Percentiles rank a stretch among this genome's conserved stretches.
These are phyloP conservation scores for Rhodotorula sp. DNA, from an alignment of 1,284 basidiomycete species.

Conservation along the genomic window DNA sequence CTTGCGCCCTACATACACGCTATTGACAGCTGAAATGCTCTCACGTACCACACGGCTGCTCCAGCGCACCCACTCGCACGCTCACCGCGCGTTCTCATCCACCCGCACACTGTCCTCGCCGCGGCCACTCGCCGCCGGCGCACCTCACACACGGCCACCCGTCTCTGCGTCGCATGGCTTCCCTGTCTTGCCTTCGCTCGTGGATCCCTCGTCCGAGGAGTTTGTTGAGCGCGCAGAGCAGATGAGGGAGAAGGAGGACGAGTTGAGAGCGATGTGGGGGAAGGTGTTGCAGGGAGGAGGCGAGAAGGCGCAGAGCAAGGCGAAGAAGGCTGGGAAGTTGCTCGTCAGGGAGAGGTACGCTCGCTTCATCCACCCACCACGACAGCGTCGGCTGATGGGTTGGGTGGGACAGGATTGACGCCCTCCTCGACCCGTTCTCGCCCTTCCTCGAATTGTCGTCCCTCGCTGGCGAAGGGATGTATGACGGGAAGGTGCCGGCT, in stretches of 20 bases:
- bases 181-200: conserved; percentile 19
- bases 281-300: conserved; percentile 26
- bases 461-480: conserved; percentile 83
- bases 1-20: too few species aligned
- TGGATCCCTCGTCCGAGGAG: conserved; percentile 17
- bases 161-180: neutral
- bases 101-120: neutral
- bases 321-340: conserved; percentile 27
- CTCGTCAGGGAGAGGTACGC: conserved; percentile 31
- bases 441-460: conserved; percentile 87
- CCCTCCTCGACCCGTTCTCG: conserved; percentile 76
- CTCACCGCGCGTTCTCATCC: neutral
- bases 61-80: neutral
- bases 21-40: too few species aligned
- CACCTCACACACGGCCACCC: neutral
- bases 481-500: conserved; percentile 74
- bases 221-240: conserved; percentile 15
- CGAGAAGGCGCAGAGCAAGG: conserved; percentile 21
- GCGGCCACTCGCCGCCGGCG: too few species aligned
- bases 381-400: neutral
- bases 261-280: conserved; percentile 7
- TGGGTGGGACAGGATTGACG: conserved; percentile 54
- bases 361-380: neutral
- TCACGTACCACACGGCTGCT: too few species aligned
- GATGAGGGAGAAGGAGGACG: conserved; percentile 8